Evolutionary conservation across 768 basidiomycete genomes (phyloP), one percentile per base, ranked within the genome.

Genomic region (Chalciporus sphaerocephalus): DNA sequence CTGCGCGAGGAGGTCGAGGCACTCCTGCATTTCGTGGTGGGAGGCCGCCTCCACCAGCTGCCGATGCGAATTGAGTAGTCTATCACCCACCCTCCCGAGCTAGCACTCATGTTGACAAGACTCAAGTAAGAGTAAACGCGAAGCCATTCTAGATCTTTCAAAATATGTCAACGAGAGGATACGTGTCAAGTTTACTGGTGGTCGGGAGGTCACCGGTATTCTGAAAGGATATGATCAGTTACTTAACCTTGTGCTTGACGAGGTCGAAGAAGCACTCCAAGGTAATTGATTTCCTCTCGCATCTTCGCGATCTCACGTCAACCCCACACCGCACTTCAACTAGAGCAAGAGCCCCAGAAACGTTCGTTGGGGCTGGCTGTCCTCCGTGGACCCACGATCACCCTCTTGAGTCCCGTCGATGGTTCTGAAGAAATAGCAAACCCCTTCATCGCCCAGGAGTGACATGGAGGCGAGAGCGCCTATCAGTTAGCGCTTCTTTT

Each of bases 131-230:
- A 51, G 64, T 35, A 89, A 87, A 65, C 80, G 90, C 34, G 95
- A 98, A 67, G 90, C 92, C 22, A 97, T 98, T 67, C 81, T 98
- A 24, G 93, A 97, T 66, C 82, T 98, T 24, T 82, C 88, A 39
- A 94, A 95, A 66, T 98, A 96, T 58, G 87, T 87, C 42, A 89
- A 95, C 66, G 84, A 93, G 66, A 79, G 82, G 51, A 90, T 99
- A 61, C 73, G 92, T 45, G 93, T 98, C 60, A 97, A 96, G 68
- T 98, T 99, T 62, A 92, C 92, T n/a, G 96, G 96, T 35, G 95
- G 95, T 30, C 73, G 96, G 32, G 93, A 99, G 79, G 95, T 97
- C 42, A 87, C 81, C 7, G 96, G 96, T 3, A 78, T 88, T 15
- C 69, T 99, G 51, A 99, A 99, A 69, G 96, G 96, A 20, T 98